These are phyloP conservation scores for Euphorbia lathyris DNA, from an alignment of 345 rosid genomes.

Conservation along the genomic window DNA sequence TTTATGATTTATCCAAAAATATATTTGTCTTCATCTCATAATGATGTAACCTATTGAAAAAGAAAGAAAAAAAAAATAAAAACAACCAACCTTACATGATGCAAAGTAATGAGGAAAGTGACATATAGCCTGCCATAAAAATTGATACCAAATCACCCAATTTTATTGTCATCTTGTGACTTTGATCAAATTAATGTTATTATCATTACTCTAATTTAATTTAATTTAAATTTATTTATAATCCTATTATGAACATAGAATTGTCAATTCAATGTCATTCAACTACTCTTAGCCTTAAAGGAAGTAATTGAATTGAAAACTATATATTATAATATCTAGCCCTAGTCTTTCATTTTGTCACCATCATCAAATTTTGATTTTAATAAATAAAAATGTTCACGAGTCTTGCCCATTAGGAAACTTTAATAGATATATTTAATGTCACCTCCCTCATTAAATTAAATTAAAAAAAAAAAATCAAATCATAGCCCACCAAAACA, in stretches of 20 bases:
- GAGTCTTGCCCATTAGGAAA: background rate
- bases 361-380: background rate
- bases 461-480: background rate
- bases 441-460: no score
- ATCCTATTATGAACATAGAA: slow-evolving; percentile 6
- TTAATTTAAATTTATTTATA: background rate
- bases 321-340: background rate
- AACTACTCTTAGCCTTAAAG: slow-evolving; percentile 5
- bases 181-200: background rate
- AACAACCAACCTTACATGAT: background rate
- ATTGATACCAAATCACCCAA: background rate
- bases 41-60: background rate
- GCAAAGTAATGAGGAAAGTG: background rate
- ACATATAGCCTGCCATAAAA: background rate
- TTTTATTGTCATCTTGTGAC: background rate
- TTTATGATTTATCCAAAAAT: no score
- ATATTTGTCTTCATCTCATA: background rate
- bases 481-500: background rate
- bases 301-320: background rate
- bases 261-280: slow-evolving; percentile 8
- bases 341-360: background rate
- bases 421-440: background rate
- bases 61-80: background rate
- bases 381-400: background rate
- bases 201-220: background rate